Evolutionary conservation across 495 filamentous ascomycete genomes (phyloP), one percentile per base, ranked within the genome.

Genomic region (Annulohypoxylon stygium): DNA sequence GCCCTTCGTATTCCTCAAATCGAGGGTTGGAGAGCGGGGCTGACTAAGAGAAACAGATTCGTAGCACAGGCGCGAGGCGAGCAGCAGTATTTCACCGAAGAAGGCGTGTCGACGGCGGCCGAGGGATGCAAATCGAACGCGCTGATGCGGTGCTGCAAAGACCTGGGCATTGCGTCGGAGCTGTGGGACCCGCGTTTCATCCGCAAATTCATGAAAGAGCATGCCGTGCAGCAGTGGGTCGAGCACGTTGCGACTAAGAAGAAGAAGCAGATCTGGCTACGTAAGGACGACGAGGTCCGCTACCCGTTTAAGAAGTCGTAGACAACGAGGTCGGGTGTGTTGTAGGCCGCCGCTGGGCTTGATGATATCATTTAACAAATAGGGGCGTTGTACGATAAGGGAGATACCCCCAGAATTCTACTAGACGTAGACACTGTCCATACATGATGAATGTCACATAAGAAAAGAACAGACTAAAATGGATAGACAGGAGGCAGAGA

Each of bases 41-140:
- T 59, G 48, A 16, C 45, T 61, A 23, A 54, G 34, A 9, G 30
- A 1, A 14, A 54, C 60, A 97, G 95, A 50, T 89, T 98, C 62
- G 92, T 99, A 30, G 95, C 92, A 23, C 91, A 98, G 60, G 94
- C 96, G 1, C 91, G 97, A 59, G 96, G 96, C 78, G 97, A 98
- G 81, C 94, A 97, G 81, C 90, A 93, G 67, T 99, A 98, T 81
- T 99, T 98, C 82, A 90, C 88, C 61, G 90, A 93, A 11, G 93
- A 97, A 63, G 93, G 93, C 53, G 96, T 99, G 67, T 93, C 96
- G n/a, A 98, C 95, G 1, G 96, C 97, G 0, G 95, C 94, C 34
- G 96, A 99, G 81, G 96, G 96, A 18, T 97, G 94, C 84, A 97
- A 97, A 80, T 97, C 94, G 16, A 99, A 98, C 80, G 96, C 96